Evolutionary conservation across 2,329 filamentous ascomycete genomes (phyloP), one percentile per base, ranked within the genome.

Genomic region (Arachnomyces sp.): DNA sequence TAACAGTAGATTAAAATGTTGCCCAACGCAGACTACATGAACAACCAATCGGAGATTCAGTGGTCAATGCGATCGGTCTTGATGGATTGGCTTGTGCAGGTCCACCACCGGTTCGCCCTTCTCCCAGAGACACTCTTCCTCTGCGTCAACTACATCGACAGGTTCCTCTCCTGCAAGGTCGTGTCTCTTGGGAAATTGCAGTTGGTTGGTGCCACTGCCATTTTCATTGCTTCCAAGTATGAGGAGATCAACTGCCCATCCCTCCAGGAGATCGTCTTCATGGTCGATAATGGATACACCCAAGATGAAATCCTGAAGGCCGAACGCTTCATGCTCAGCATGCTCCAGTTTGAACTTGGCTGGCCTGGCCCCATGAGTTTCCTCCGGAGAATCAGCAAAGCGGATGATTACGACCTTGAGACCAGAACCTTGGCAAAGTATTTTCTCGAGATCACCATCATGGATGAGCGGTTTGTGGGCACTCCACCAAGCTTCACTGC

Each of bases 321-420:
- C 1, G 92, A 98, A 67, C 82, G 89, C 9, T 96, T 95, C 70
- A 98, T 98, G 89, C 77, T 98, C 38, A 93, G 80, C 64, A 94
- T 95, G 83, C 78, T 98, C 39, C 78, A 87, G 54, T 98, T 95
- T 59, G 88, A 95, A 66, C 78, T 98, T 39, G 92, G 92, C 38
- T 96, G 87, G 84, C 92, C 92, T n/a, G 92, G 92, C 32, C 92
- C 92, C 1, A 95, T 98, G 90, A 95, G 88, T 69, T 98, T 98
- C 67, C 74, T 98, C 46, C 80, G 92, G 45, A 82, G 90, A 42
- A 92, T 96, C 65, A 96, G 90, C 80, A 96, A 96, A 70, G 92
- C 92, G 11, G 92, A 98, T 59, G 88, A 95, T 58, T 98, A 96
- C 58, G 89, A 98, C 57, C 72, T 95, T 34, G 90, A 98, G 67